Conservation (phyloP, 805 yeast genomes). For the Spencermartinsiella europaea region DNA sequence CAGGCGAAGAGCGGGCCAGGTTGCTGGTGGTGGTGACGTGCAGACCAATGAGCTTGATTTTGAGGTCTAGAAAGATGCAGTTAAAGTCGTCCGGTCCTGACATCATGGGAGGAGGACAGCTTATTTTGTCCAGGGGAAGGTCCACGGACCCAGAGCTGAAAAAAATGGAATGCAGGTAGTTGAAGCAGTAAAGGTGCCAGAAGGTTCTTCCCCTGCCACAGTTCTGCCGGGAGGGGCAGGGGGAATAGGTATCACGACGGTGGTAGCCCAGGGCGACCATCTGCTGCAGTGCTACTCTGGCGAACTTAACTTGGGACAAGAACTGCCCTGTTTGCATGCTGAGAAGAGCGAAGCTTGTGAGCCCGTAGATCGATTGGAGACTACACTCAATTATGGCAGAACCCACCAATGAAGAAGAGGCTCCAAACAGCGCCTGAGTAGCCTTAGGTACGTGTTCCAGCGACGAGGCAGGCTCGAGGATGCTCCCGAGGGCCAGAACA, state of each 20-base stretch:
- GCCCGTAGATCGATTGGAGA: slow-evolving; percentile 1
- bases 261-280: slow-evolving; percentile 4
- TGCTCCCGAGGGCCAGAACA: slow-evolving; percentile 4
- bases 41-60: neutral
- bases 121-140: neutral
- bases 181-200: neutral
- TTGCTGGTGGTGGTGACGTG: neutral
- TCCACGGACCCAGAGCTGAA: neutral
- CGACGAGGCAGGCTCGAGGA: neutral
- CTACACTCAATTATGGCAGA: slow-evolving; percentile 5
- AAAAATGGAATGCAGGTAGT: neutral
- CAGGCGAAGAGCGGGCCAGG: neutral
- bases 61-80: neutral
- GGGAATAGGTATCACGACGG: neutral
- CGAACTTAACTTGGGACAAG: slow-evolving; percentile 1
- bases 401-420: slow-evolving; percentile 5
- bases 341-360: slow-evolving; percentile 2
- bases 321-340: slow-evolving; percentile 2
- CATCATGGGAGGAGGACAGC: neutral
- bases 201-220: neutral
- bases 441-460: neutral
- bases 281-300: slow-evolving; percentile 2
- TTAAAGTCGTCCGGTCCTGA: neutral
- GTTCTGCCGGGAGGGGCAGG: neutral
- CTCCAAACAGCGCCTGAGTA: slow-evolving; percentile 3